These are phyloP conservation scores for Calonectria ilicicola DNA, from an alignment of 2,329 filamentous ascomycete species.

Conservation along the genomic window DNA sequence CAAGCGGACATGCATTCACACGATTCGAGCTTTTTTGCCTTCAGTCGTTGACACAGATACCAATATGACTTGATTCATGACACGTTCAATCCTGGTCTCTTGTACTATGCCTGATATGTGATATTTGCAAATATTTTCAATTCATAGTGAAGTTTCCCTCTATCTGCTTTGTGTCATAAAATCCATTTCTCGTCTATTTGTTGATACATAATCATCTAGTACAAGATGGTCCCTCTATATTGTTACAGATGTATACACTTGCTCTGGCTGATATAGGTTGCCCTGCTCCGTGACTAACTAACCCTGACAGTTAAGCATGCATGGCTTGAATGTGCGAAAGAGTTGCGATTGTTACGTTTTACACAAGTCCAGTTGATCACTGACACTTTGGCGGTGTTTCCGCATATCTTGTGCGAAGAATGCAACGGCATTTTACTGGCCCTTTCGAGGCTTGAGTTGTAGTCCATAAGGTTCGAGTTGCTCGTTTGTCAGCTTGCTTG, in stretches of 20 bases:
- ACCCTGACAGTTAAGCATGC: no score
- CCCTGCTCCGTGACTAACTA: not conserved
- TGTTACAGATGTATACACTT: conserved; percentile 30
- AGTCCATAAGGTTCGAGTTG: conserved; percentile 63
- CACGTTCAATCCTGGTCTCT: not conserved
- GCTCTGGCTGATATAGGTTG: not conserved
- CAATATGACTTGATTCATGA: conserved; percentile 8
- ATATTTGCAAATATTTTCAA: not conserved
- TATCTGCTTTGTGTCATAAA: not conserved
- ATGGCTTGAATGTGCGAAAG: not conserved
- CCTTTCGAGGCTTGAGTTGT: conserved; percentile 33
- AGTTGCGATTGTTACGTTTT: conserved; percentile 16
- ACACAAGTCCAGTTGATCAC: not conserved
- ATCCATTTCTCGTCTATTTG: conserved; percentile 15
- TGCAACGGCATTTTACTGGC: not conserved
- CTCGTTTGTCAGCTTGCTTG: conserved; percentile 73
- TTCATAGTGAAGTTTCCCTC: not conserved
- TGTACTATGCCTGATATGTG: not conserved
- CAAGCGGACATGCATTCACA: conserved; percentile 11
- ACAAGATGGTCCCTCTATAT: not conserved
- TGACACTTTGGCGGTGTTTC: not conserved
- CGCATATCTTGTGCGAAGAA: not conserved
- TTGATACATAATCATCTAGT: conserved; percentile 18
- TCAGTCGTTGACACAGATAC: not conserved
- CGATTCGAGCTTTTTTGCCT: not conserved